Evolutionary conservation across 345 rosid species (phyloP).

Genomic region (Ceriops tagal): DNA sequence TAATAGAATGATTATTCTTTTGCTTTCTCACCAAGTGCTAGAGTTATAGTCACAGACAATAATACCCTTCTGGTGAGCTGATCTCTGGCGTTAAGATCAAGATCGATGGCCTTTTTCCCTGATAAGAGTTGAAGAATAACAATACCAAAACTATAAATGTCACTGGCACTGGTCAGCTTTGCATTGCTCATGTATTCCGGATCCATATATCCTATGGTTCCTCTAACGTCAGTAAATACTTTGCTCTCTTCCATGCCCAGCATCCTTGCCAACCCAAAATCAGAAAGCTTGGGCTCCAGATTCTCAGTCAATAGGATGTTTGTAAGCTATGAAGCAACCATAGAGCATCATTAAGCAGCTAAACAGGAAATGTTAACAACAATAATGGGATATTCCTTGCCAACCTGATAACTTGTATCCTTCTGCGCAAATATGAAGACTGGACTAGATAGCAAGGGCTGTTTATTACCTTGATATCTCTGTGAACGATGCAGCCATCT

Average conservation of each 20-base stretch:
- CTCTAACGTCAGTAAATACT: conserved; percentile 72
- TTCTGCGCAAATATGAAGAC: background rate
- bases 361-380: background rate
- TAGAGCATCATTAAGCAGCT: background rate
- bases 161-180: conserved; percentile 60
- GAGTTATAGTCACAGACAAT: background rate
- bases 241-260: conserved; percentile 68
- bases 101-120: conserved; percentile 56
- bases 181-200: conserved; percentile 72
- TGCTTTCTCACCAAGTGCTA: background rate
- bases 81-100: conserved; percentile 60
- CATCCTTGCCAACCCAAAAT: conserved; percentile 66
- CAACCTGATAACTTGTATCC: background rate
- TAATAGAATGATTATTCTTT: background rate
- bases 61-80: conserved; percentile 64
- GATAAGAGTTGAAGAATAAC: conserved; percentile 59
- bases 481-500: conserved; percentile 68
- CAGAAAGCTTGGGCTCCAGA: conserved; percentile 57
- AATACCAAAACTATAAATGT: conserved; percentile 65
- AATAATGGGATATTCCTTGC: background rate
- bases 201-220: conserved; percentile 74
- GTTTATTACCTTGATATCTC: conserved; percentile 57
- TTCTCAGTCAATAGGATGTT: conserved; percentile 63
- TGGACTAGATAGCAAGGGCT: background rate
- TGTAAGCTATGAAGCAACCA: conserved; percentile 42